A percentile compares a stretch with the other conserved stretches of the same genome.
phyloP scores from a whole-genome alignment of 139 green algal species.

The Penium margaritaceum region DNA sequence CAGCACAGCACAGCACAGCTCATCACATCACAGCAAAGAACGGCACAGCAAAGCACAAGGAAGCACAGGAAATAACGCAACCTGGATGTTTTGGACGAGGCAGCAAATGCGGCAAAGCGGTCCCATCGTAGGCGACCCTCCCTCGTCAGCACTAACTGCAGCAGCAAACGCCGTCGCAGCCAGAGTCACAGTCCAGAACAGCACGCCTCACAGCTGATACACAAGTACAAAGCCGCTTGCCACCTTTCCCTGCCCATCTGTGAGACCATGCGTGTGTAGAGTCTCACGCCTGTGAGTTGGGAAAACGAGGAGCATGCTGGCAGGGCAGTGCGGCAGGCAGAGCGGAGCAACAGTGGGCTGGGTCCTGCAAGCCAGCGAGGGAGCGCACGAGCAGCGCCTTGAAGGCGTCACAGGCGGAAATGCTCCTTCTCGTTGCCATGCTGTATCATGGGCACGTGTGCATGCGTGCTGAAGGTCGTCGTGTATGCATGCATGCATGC shows the following conservation, averaged over 20 bases:
- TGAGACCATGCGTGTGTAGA: neutral
- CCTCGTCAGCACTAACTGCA: neutral
- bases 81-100: neutral
- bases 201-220: neutral
- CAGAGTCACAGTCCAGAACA: neutral
- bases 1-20: constrained; percentile 9
- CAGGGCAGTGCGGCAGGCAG: too few species aligned
- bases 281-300: neutral
- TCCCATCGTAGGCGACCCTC: constrained; percentile 11
- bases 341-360: too few species aligned
- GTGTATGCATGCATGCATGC: too few species aligned
- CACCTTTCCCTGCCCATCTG: neutral
- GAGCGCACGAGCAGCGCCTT: too few species aligned
- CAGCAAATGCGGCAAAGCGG: constrained; percentile 12
- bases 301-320: neutral
- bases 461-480: too few species aligned
- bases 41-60: neutral
- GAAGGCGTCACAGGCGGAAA: too few species aligned
- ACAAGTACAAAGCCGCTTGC: neutral
- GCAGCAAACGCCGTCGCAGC: neutral
- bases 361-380: too few species aligned
- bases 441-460: too few species aligned
- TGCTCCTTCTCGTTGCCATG: too few species aligned
- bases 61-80: neutral
- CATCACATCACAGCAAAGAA: constrained; percentile 9